A percentile compares a stretch with the other conserved stretches of the same genome.
Evolutionary conservation across 805 yeast genomes (phyloP).

Genomic region (Metschnikowia lunata): DNA sequence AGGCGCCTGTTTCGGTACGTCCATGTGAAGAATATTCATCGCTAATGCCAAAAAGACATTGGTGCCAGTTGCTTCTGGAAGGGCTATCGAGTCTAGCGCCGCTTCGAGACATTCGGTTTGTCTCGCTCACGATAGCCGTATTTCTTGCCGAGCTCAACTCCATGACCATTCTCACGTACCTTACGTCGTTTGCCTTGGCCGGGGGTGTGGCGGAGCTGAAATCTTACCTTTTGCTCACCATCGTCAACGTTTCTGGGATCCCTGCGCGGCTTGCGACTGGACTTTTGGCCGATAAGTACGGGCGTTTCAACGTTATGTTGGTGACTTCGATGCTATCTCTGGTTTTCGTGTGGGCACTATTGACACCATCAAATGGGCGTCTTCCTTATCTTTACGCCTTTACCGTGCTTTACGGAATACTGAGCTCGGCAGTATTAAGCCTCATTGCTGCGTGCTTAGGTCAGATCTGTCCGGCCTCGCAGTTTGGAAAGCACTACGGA

Average conservation of each 20-base stretch:
- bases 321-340: conserved; percentile 29
- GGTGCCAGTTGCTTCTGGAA: neutral
- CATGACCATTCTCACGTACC: conserved; percentile 44
- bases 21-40: neutral
- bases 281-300: conserved; percentile 32
- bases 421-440: conserved; percentile 60
- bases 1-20: neutral
- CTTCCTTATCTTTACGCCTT: conserved; percentile 44
- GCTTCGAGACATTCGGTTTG: conserved; percentile 41
- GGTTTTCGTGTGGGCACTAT: conserved; percentile 26
- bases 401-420: conserved; percentile 53
- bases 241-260: conserved; percentile 43
- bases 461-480: conserved; percentile 54
- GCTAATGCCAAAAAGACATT: neutral
- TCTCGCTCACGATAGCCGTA: conserved; percentile 38
- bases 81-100: conserved; percentile 16
- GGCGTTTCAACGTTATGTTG: conserved; percentile 50
- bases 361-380: conserved; percentile 27
- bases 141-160: conserved; percentile 46
- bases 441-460: conserved; percentile 66
- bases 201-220: conserved; percentile 41
- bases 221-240: conserved; percentile 45
- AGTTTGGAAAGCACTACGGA: conserved; percentile 68
- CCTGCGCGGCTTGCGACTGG: conserved; percentile 32
- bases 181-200: conserved; percentile 50